These are phyloP conservation scores for Trifolium subterraneum DNA, from an alignment of 306 rosid species.

Conservation along the genomic window DNA sequence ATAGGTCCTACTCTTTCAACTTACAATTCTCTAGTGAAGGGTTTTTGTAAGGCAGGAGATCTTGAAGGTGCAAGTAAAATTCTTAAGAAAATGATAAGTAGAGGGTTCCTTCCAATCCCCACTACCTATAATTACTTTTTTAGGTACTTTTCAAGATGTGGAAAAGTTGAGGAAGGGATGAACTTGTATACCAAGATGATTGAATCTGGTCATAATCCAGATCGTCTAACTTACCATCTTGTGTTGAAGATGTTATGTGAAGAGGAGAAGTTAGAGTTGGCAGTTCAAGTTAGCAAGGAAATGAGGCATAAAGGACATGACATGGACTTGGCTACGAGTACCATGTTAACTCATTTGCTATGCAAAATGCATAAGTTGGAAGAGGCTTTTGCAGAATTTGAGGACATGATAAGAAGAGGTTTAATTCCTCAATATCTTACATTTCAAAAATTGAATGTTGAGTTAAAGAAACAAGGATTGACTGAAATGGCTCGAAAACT, in stretches of 20 bases:
- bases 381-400: constrained; percentile 77
- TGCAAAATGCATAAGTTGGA: constrained; percentile 74
- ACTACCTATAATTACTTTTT: constrained; percentile 92
- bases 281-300: constrained; percentile 80
- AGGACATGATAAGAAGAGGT: constrained; percentile 83
- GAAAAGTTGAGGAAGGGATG: constrained; percentile 89
- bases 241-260: constrained; percentile 89
- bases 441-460: constrained; percentile 68
- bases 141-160: constrained; percentile 72
- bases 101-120: constrained; percentile 71
- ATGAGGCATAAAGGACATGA: constrained; percentile 80
- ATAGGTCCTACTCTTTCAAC: constrained; percentile 85
- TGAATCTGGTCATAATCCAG: constrained; percentile 77
- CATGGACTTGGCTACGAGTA: constrained; percentile 82
- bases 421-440: constrained; percentile 86
- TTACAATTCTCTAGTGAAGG: constrained; percentile 82
- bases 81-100: constrained; percentile 81
- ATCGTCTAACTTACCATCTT: constrained; percentile 84
- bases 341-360: constrained; percentile 78
- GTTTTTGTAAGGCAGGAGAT: constrained; percentile 85
- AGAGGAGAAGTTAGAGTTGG: constrained; percentile 73
- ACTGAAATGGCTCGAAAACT: constrained; percentile 66
- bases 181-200: constrained; percentile 82
- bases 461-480: constrained; percentile 66
- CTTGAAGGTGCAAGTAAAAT: constrained; percentile 81